A percentile compares a stretch with the other conserved stretches of the same genome.
These are phyloP conservation scores for Phylloporus arenicola DNA, from an alignment of 768 basidiomycete species.

Conservation along the genomic window DNA sequence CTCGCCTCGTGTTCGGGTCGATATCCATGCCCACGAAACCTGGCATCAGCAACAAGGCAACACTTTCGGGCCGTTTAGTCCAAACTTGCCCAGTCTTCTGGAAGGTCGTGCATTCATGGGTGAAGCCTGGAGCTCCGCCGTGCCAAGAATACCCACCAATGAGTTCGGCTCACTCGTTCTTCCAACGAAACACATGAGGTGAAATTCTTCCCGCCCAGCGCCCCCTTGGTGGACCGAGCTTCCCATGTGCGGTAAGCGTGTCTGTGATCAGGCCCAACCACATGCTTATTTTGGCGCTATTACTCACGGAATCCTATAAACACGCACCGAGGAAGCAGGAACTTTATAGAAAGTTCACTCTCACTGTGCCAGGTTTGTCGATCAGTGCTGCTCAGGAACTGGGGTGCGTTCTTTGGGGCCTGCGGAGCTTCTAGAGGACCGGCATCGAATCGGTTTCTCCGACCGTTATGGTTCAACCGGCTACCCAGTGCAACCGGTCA, in stretches of 20 bases:
- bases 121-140: not conserved
- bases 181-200: slow-evolving; percentile 1
- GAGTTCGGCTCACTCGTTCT: not conserved
- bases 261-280: not conserved
- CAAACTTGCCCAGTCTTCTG: not conserved
- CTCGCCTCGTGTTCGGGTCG: slow-evolving; percentile 10
- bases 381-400: slow-evolving; percentile 21
- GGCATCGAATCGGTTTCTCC: slow-evolving; percentile 6
- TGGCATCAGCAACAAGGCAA: not conserved
- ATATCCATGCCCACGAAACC: slow-evolving; percentile 3
- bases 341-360: slow-evolving; percentile 5
- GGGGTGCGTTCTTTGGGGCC: slow-evolving; percentile 21
- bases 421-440: slow-evolving; percentile 1
- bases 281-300: slow-evolving; percentile 16
- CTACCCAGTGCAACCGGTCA: slow-evolving; percentile 7
- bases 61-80: not conserved
- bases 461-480: slow-evolving; percentile 2
- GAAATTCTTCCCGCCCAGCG: slow-evolving; percentile 2
- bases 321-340: slow-evolving; percentile 12
- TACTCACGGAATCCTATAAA: slow-evolving; percentile 3
- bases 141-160: not conserved
- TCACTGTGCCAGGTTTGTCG: slow-evolving; percentile 11
- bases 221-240: slow-evolving; percentile 7
- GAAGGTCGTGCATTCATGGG: not conserved
- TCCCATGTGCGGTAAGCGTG: slow-evolving; percentile 14